Conservation (phyloP, 768 basidiomycete species). For the Boletus eberwhitei region DNA sequence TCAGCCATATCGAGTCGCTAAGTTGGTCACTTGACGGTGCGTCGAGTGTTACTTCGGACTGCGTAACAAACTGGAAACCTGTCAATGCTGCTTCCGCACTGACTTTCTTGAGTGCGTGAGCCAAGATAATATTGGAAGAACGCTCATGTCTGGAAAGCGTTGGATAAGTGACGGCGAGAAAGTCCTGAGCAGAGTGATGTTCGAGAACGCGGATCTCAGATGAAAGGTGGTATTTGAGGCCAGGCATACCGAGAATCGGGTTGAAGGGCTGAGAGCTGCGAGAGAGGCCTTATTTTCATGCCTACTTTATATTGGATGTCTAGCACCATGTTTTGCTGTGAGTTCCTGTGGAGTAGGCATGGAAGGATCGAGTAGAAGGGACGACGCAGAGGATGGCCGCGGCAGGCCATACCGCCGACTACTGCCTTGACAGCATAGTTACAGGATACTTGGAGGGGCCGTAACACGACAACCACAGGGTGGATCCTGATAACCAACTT, state of each 20-base stretch:
- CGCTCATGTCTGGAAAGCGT: conserved; percentile 43
- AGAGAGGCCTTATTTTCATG: neutral
- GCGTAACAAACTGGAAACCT: conserved; percentile 34
- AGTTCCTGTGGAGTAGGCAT: conserved; percentile 19
- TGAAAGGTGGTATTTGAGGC: conserved; percentile 23
- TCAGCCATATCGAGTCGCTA: conserved; percentile 45
- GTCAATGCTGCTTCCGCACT: conserved; percentile 37
- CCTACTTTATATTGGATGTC: conserved; percentile 5
- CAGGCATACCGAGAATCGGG: conserved; percentile 25
- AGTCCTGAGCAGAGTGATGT: conserved; percentile 39
- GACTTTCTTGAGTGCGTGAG: conserved; percentile 45
- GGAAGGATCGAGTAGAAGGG: neutral
- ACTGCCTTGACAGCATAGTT: neutral
- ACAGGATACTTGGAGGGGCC: neutral
- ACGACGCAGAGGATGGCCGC: conserved; percentile 12
- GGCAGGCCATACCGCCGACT: neutral
- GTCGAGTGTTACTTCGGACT: conserved; percentile 32
- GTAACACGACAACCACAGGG: conserved; percentile 17
- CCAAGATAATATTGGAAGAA: conserved; percentile 51
- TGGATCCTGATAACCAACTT: conserved; percentile 10
- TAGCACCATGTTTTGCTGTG: conserved; percentile 14
- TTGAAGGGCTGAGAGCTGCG: neutral
- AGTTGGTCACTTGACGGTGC: conserved; percentile 20
- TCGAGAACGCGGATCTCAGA: conserved; percentile 32
- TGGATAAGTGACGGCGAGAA: conserved; percentile 40